A percentile compares a stretch with the other conserved stretches of the same genome.
phyloP scores from a whole-genome alignment of 495 filamentous ascomycete species.

The Xylaria venustula region DNA sequence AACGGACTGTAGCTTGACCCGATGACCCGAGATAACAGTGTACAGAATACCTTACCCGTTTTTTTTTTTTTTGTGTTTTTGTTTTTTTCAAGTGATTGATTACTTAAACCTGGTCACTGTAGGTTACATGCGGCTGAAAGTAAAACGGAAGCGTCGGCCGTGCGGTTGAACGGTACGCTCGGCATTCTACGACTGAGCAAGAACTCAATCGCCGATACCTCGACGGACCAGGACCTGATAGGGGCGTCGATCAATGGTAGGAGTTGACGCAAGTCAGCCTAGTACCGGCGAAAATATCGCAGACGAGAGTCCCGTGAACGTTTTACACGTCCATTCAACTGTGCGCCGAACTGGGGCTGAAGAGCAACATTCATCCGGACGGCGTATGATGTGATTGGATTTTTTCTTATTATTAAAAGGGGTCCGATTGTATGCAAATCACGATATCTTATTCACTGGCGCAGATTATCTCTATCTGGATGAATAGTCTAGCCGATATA shows the following conservation, averaged over 20 bases:
- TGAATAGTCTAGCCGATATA: neutral
- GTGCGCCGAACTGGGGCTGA: no score
- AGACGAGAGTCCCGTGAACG: neutral
- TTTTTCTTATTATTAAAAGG: no score
- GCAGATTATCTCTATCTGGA: constrained; percentile 2
- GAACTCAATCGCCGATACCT: neutral
- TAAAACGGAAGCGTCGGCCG: constrained; percentile 1
- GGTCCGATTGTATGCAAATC: no score
- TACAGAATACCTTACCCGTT: no score
- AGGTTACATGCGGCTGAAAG: constrained; percentile 4
- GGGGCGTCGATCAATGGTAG: no score
- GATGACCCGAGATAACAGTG: neutral
- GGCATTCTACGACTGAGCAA: neutral
- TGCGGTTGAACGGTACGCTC: constrained; percentile 1
- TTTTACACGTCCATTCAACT: no score
- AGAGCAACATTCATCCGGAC: no score
- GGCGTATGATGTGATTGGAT: no score
- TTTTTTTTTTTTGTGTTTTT: no score
- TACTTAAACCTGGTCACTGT: neutral
- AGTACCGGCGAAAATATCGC: neutral
- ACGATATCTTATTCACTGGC: no score
- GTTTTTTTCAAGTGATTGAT: neutral
- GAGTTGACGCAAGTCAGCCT: no score
- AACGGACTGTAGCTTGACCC: neutral
- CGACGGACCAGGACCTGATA: no score